Conservation (phyloP, 2,329 filamentous ascomycete species). For the Epicoccum sorghinum region DNA sequence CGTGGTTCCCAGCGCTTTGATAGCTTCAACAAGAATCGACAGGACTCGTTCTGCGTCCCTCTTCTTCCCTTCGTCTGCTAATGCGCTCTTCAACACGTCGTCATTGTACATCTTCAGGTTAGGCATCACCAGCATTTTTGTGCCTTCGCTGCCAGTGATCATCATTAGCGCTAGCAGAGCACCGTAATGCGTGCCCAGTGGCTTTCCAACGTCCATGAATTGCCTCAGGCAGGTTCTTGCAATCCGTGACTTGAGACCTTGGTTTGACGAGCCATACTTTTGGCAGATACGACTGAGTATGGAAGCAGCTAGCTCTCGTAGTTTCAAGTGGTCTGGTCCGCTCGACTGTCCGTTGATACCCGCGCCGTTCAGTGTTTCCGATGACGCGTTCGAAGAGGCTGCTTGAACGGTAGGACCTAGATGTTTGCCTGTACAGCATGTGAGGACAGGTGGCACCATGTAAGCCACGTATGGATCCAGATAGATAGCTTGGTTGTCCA, state of each 20-base stretch:
- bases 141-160: slow-evolving; percentile 72
- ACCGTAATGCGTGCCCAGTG: slow-evolving; percentile 85
- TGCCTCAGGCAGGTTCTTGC: slow-evolving; percentile 92
- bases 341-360: slow-evolving; percentile 32
- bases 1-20: slow-evolving; percentile 61
- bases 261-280: slow-evolving; percentile 81
- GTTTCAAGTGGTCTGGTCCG: slow-evolving; percentile 68
- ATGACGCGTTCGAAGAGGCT: slow-evolving; percentile 57
- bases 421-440: slow-evolving; percentile 84
- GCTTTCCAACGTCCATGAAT: slow-evolving; percentile 85
- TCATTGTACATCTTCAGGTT: slow-evolving; percentile 68
- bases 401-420: slow-evolving; percentile 65
- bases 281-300: slow-evolving; percentile 78
- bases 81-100: slow-evolving; percentile 61
- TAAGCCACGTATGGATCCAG: slow-evolving; percentile 70
- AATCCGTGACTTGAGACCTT: slow-evolving; percentile 83
- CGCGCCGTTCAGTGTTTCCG: slow-evolving; percentile 51
- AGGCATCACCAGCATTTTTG: slow-evolving; percentile 68
- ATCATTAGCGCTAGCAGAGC: slow-evolving; percentile 80
- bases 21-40: slow-evolving; percentile 60
- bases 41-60: slow-evolving; percentile 67
- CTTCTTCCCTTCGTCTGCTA: slow-evolving; percentile 58
- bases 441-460: slow-evolving; percentile 85
- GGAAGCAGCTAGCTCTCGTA: slow-evolving; percentile 83
- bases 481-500: slow-evolving; percentile 82